Evolutionary conservation across 2,329 filamentous ascomycete species (phyloP), one percentile per base, ranked within the genome.

Genomic region (Fusarium nygamai): DNA sequence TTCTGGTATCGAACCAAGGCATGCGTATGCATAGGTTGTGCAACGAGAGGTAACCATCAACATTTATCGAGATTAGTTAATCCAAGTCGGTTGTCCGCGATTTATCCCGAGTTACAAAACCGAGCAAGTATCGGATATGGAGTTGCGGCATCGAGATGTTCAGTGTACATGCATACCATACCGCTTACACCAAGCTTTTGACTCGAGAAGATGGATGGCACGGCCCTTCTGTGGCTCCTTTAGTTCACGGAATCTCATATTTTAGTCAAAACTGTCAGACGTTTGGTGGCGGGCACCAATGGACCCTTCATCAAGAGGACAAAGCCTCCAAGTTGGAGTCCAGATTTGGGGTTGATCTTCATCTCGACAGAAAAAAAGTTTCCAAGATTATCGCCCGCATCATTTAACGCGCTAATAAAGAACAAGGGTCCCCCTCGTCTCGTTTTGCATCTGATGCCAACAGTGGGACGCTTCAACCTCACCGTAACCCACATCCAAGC

Each of bases 291-390:
- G 64, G 67, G 38, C 62, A 31, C 72, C 72, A 70, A 75, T 73
- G 63, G 67, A 64, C 70, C 54, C 48, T 64, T 61, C 46, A 51
- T 48, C 20, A 50, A 39, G 44, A 48, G 43, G 36, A 51, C 57
- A 67, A 53, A 34, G 44, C 68, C 64, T 53, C 54, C 31, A 75
- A 64, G 48, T 54, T 64, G 57, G 60, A 66, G 57, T 63, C 67
- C 64, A 41, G 51, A 74, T 72, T 47, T 72, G 68, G 75, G 51
- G 57, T 67, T 75, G 71, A 76, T 78, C 73, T 76, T 78, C 76
- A 64, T 64, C 67, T 66, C 44, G 53, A 65, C 67, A 60, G 66
- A 39, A 68, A 68, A 48, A 72, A 67, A 61, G 50, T 51, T 78
- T 76, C 70, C 72, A 76, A 78, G 69, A 59, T 54, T 59, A 67